phyloP scores from a whole-genome alignment of 2,329 filamentous ascomycete species.

The Paracoccidioides brasiliensis region DNA sequence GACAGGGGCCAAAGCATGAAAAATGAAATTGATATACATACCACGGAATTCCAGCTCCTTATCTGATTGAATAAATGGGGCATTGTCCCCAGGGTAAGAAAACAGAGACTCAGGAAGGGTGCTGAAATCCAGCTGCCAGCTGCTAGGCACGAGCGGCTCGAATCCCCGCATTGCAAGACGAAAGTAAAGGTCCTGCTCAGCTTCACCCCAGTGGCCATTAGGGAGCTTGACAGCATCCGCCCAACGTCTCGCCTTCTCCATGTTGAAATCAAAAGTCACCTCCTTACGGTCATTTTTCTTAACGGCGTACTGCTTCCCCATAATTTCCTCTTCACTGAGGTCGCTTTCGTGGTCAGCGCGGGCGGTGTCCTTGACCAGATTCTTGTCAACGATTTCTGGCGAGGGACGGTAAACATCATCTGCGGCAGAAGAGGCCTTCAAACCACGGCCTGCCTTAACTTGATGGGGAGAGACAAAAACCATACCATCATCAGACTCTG shows the following conservation, averaged over 20 bases:
- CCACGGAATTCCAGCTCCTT: slow-evolving; percentile 34
- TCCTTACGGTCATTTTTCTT: slow-evolving; percentile 15
- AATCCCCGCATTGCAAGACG: slow-evolving; percentile 43
- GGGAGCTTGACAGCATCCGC: slow-evolving; percentile 29
- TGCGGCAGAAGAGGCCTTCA: background rate
- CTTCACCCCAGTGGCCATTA: slow-evolving; percentile 36
- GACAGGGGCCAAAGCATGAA: background rate
- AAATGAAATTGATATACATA: slow-evolving; percentile 13
- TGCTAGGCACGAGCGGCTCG: slow-evolving; percentile 41
- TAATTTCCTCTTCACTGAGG: slow-evolving; percentile 10
- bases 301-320: slow-evolving; percentile 8
- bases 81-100: slow-evolving; percentile 24
- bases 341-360: slow-evolving; percentile 10
- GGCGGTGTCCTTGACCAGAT: slow-evolving; percentile 4
- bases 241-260: slow-evolving; percentile 23
- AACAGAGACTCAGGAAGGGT: slow-evolving; percentile 43
- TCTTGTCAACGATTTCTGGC: slow-evolving; percentile 6
- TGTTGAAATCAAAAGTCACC: slow-evolving; percentile 17
- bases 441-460: background rate
- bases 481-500: slow-evolving; percentile 1
- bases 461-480: background rate
- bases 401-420: slow-evolving; percentile 6
- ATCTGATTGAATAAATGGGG: slow-evolving; percentile 34
- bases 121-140: slow-evolving; percentile 42
- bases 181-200: slow-evolving; percentile 41